Base-by-base conservation (phyloP, 108 stramenopile genomes). In the Cyclotella baltica region DNA sequence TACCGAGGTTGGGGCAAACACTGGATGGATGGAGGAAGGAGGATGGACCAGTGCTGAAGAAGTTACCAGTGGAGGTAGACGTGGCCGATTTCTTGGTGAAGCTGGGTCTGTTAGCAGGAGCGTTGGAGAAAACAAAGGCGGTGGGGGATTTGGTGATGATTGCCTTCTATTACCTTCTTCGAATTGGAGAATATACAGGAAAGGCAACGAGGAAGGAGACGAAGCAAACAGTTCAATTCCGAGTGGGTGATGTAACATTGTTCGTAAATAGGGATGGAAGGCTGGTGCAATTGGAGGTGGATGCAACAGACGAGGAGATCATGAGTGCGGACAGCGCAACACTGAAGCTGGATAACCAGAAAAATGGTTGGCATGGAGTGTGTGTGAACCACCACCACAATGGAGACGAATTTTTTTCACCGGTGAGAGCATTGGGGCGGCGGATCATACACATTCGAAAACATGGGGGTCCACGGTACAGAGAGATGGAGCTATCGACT, bases 181-280 rank as follows among this genome's bases (percentile, higher is more conserved):
- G n/a, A n/a, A n/a, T n/a, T n/a, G n/a, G n/a, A n/a, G n/a, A n/a
- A n/a, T n/a, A n/a, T n/a, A n/a, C n/a, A n/a, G n/a, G n/a, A n/a
- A n/a, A n/a, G n/a, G n/a, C n/a, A n/a, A 59, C 9, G 2, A 10
- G 73, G 22, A 48, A 28, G 8, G 27, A 62, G 18, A 48, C 4
- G 10, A 73, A 62, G 37, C 59, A 62, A 62, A 73, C 72, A 34
- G 61, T 62, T 33, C 72, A 62, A 50, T 73, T 73, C 23, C 35
- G 43, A 9, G 4, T 48, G 16, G 47, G 33, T 16, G 70, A 72
- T 40, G 25, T 57, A 1, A 37, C 35, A 3, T 59, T 72, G 23
- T 72, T 72, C 40, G 31, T 51, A 9, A 73, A 51, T 6, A 43
- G 23, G 33, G 3, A 27, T 25, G 1, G 40, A 61, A 1, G 30